phyloP scores from a whole-genome alignment of 495 filamentous ascomycete species.

The Penicillium soppii region DNA sequence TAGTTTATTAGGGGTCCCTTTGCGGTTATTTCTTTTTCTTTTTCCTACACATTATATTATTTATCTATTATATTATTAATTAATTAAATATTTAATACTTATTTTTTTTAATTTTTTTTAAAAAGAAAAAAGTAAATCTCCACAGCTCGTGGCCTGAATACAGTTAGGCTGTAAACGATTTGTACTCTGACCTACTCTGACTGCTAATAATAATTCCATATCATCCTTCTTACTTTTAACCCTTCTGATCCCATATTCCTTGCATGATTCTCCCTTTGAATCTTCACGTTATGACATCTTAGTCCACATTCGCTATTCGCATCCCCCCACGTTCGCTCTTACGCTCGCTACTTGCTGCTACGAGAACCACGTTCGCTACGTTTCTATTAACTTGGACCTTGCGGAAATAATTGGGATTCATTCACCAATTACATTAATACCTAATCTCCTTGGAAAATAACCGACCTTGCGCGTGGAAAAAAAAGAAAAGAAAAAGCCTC shows the following conservation, averaged over 20 bases:
- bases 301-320: conserved; percentile 38
- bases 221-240: conserved; percentile 23
- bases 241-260: conserved; percentile 24
- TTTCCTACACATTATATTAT: no score
- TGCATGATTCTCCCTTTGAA: conserved; percentile 18
- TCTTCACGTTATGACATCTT: conserved; percentile 36
- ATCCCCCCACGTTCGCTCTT: conserved; percentile 36
- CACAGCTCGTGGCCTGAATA: conserved; percentile 27
- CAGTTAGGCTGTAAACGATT: conserved; percentile 23
- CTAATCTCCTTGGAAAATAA: conserved; percentile 1
- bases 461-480: no score
- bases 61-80: conserved; percentile 5
- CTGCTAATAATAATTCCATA: conserved; percentile 32
- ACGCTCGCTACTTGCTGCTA: conserved; percentile 48
- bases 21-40: no score
- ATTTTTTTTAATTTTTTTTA: no score
- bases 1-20: conserved; percentile 22
- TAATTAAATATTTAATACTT: no score
- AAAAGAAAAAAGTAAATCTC: conserved; percentile 14
- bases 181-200: conserved; percentile 27
- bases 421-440: conserved; percentile 1
- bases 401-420: conserved; percentile 5
- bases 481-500: conserved; percentile 9
- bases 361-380: conserved; percentile 49
- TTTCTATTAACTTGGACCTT: conserved; percentile 15